Base-by-base conservation (phyloP, 805 yeast genomes). In the Candida tallmaniae region DNA sequence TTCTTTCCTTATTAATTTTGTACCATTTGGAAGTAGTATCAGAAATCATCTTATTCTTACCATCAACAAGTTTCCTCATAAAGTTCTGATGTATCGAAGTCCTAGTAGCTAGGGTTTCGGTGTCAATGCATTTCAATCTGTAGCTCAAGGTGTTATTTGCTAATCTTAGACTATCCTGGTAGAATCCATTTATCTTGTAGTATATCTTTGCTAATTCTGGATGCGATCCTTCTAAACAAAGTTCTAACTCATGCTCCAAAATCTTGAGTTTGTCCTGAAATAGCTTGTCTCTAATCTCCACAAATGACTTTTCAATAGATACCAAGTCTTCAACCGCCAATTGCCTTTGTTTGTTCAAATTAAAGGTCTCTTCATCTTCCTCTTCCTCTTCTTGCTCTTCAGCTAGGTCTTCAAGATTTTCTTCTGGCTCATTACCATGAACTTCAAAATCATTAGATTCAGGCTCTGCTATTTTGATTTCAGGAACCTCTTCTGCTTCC, bases 1-100 rank as follows among this genome's bases (percentile, higher is more conserved):
- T 72, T 48, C 97, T 72, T 55, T 93, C 97, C 49, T 81, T 78
- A 58, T 88, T 89, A 50, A 89, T 83, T 45, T 83, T 81, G 63
- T 90, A 90, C 97, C 97, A 93, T 42, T 77, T 72, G 26, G 82
- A 74, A 5, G 97, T 89, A 4, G 95, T 83, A 6, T 76, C 70
- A 39, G 75, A 68, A 31, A 90, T 70, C 65, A 86, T 69, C 17
- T 71, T 65, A 34, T 72, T 70, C 41, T 87, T 82, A 29, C 73
- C 57, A 51, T 87, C 94, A 47, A 80, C 76, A 23, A 76, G 65
- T 38, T 75, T 71, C 48, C 83, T 83, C 54, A 75, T 60, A 54
- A 74, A 86, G 52, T 86, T 84, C 56, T 93, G 97, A 56, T 90
- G 96, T 22, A 85, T 73, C 40, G 80, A 74, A 6, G 83, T 80